Percentiles rank a stretch among this genome's conserved stretches.
Conservation (phyloP, 2,329 filamentous ascomycete genomes). For the Juglanconis sp. region DNA sequence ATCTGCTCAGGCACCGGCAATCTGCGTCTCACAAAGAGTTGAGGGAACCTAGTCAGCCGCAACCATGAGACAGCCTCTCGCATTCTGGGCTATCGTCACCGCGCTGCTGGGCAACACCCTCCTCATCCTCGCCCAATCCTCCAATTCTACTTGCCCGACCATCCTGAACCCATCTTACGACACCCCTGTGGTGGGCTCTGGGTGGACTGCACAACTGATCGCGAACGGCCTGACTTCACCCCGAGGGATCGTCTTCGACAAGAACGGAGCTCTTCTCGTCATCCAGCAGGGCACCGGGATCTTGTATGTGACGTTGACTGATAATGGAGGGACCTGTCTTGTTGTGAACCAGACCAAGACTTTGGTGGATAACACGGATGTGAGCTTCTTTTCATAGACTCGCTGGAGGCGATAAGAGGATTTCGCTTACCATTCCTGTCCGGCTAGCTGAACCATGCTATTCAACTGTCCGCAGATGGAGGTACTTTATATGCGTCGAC, state of each 20-base stretch:
- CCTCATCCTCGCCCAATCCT: slow-evolving; percentile 2
- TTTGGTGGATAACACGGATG: slow-evolving; percentile 33
- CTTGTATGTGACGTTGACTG: slow-evolving; percentile 36
- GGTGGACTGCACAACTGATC: slow-evolving; percentile 33
- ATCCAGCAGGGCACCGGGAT: slow-evolving; percentile 42
- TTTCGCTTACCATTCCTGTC: neutral
- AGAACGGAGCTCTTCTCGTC: slow-evolving; percentile 42
- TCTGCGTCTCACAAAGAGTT: too few relatives aligned
- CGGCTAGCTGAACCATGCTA: slow-evolving; percentile 51
- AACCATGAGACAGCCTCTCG: neutral
- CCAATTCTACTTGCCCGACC: slow-evolving; percentile 21
- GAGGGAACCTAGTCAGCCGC: neutral
- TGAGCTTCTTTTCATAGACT: slow-evolving; percentile 24
- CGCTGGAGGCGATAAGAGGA: neutral
- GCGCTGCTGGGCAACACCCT: neutral
- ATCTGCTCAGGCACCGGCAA: neutral
- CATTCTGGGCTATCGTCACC: neutral
- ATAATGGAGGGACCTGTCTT: slow-evolving; percentile 41
- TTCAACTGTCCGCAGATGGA: slow-evolving; percentile 51
- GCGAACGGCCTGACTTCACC: slow-evolving; percentile 34
- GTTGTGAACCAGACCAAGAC: slow-evolving; percentile 33
- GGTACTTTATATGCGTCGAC: slow-evolving; percentile 57
- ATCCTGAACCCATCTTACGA: slow-evolving; percentile 25
- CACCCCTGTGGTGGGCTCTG: slow-evolving; percentile 27
- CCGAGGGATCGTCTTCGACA: slow-evolving; percentile 44